Evolutionary conservation across 2,329 filamentous ascomycete species (phyloP).

Genomic region (Leptosphaerulina australis): DNA sequence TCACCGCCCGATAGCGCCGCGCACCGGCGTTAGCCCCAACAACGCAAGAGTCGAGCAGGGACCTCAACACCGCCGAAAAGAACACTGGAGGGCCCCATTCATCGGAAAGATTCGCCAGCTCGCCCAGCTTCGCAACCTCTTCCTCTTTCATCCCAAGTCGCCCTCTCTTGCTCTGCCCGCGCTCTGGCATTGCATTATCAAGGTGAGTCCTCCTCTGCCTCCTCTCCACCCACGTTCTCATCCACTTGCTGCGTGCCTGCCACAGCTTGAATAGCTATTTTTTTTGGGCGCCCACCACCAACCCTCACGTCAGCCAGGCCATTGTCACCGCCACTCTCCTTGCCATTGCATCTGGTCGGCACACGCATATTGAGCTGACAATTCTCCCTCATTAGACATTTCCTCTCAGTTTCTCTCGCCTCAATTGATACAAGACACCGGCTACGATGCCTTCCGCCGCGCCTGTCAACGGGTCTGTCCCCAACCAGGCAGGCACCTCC

Average conservation of each 20-base stretch:
- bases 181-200: constrained; percentile 31
- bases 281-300: constrained; percentile 23
- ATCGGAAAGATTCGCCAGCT: constrained; percentile 31
- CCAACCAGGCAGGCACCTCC: constrained; percentile 40
- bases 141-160: constrained; percentile 34
- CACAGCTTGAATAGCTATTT: constrained; percentile 28
- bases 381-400: constrained; percentile 14
- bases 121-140: constrained; percentile 34
- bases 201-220: constrained; percentile 31
- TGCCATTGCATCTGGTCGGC: neutral
- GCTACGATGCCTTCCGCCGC: constrained; percentile 54
- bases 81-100: constrained; percentile 29
- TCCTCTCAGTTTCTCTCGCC: neutral
- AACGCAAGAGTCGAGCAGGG: constrained; percentile 32
- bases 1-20: constrained; percentile 19
- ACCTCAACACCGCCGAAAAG: constrained; percentile 41
- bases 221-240: constrained; percentile 12
- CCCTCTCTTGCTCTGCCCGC: constrained; percentile 24
- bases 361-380: constrained; percentile 25
- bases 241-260: constrained; percentile 19
- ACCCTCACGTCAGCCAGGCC: constrained; percentile 36
- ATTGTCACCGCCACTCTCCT: neutral
- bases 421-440: constrained; percentile 31
- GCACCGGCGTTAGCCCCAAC: constrained; percentile 18
- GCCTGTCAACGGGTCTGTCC: constrained; percentile 42